Evolutionary conservation across 345 rosid genomes (phyloP), one percentile per base, ranked within the genome.

Genomic region (Murraya koenigii): DNA sequence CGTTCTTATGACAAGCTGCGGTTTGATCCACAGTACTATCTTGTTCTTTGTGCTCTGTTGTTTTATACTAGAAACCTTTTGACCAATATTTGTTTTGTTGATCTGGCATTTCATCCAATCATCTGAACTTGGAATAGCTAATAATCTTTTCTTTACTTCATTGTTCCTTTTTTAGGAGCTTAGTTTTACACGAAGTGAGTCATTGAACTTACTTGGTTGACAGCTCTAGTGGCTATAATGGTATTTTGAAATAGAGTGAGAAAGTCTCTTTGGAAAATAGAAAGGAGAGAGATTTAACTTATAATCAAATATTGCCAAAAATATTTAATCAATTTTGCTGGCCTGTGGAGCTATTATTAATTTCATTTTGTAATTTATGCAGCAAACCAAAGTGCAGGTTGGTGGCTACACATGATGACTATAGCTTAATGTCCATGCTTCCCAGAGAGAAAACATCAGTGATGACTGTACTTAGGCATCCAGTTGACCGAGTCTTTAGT

Each of bases 371-470:
- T 74, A 62, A 69, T 71, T 76, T 71, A 54, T 90, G 83, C 88
- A 96, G 99, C 81, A 92, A 90, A 79, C 71, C 79, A 78, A 87
- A 85, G 74, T 96, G 99, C 86, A 88, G 91, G 79, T 86, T 96
- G 86, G 81, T 94, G 86, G 89, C 84, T 41, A 96, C 97, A 26
- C 99, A 96, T 87, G 98, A 96, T 88, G 99, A 96, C 82, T 96
- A 96, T 80, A 96, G 99, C 89, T 75, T 94, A 87, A 90, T 88
- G 85, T 90, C 95, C 75, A 89, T 90, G 82, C 92, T 96, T 87
- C 94, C 97, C 5, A 85, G 71, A 82, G 93, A 88, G 78, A 91
- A 81, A 82, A 95, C 97, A 11, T 95, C 99, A 8, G 93, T 94
- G 74, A 91, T 92, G 86, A 95, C 99, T 7, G 89, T 95, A 83